phyloP scores from a whole-genome alignment of 139 green algal genomes.

The Zygnema circumcarinatum region DNA sequence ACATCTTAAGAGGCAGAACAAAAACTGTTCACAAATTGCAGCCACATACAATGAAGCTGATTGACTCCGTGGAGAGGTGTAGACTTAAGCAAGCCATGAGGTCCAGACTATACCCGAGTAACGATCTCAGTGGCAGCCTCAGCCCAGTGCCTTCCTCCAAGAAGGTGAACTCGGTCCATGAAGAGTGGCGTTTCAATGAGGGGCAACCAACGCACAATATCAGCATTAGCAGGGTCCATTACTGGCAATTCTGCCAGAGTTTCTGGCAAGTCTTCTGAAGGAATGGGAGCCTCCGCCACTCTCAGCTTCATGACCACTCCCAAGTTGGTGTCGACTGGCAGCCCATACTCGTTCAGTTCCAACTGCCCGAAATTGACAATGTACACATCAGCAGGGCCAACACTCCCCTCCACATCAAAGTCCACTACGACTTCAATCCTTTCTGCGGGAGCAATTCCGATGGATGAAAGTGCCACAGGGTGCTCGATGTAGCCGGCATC shows the following conservation, averaged over 20 bases:
- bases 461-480: neutral
- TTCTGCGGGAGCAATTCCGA: conserved; percentile 38
- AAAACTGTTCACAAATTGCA: no score
- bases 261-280: neutral
- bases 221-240: neutral
- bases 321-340: neutral
- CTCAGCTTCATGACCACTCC: neutral
- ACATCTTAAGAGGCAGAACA: no score
- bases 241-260: neutral
- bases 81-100: no score
- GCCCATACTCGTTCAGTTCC: neutral
- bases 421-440: conserved; percentile 23
- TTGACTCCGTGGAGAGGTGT: no score
- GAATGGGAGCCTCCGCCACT: neutral
- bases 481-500: conserved; percentile 32
- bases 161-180: neutral
- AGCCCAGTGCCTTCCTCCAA: neutral
- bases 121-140: neutral
- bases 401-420: conserved; percentile 1
- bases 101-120: neutral
- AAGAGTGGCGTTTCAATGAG: neutral
- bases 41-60: no score
- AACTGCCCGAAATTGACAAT: neutral
- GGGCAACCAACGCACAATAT: neutral
- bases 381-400: neutral